Evolutionary conservation across 2,329 filamentous ascomycete genomes (phyloP).

Genomic region (Ophiostoma piceae): DNA sequence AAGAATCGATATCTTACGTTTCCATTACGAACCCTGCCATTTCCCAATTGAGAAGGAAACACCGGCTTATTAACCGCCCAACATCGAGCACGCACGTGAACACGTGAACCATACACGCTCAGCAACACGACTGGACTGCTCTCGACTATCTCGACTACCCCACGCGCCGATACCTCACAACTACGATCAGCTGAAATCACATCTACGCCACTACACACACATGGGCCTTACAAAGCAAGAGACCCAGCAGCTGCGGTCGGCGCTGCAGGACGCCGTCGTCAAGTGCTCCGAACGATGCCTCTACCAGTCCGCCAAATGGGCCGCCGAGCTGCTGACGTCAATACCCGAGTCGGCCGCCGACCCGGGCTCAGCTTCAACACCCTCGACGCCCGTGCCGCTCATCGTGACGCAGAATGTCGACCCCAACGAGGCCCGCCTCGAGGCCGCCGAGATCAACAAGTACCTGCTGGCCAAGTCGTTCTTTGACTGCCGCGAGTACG

Average conservation of each 20-base stretch:
- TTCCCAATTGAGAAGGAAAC: background rate
- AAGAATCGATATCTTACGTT: background rate
- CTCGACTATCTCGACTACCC: background rate
- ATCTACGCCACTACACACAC: background rate
- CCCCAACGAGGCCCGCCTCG: conserved; percentile 66
- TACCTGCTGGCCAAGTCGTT: conserved; percentile 89
- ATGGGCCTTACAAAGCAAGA: conserved; percentile 56
- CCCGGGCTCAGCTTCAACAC: conserved; percentile 28
- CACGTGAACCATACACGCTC: background rate
- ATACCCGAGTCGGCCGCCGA: conserved; percentile 61
- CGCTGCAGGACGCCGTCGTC: conserved; percentile 77
- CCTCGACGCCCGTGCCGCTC: conserved; percentile 32
- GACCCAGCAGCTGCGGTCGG: conserved; percentile 60
- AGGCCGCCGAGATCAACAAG: conserved; percentile 71
- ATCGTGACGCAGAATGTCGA: conserved; percentile 57
- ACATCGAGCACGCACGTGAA: background rate
- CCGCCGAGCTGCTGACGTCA: conserved; percentile 85
- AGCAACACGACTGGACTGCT: background rate
- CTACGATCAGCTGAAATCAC: too few species aligned
- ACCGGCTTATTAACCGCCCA: background rate
- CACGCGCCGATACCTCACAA: background rate
- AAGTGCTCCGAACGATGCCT: conserved; percentile 93
- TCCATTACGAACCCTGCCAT: background rate
- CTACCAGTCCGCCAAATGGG: conserved; percentile 97
- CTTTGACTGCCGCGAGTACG: conserved; percentile 92